Evolutionary conservation across 352 stramenopile genomes (phyloP).

Genomic region (Phytophthora kernoviae): DNA sequence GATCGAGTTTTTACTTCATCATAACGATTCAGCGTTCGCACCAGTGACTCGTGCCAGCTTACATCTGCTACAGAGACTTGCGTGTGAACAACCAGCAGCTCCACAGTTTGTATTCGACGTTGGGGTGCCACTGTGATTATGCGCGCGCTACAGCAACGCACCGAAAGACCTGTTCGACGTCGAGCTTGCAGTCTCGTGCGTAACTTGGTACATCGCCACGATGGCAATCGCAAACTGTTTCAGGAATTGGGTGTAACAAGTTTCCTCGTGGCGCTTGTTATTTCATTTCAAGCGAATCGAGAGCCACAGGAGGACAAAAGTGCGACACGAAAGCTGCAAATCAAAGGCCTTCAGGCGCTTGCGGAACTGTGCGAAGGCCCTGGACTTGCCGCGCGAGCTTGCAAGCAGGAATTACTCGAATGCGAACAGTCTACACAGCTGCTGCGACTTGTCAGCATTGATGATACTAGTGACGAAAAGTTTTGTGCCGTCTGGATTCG

Average conservation of each 20-base stretch:
- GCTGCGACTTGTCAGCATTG: conserved; percentile 29
- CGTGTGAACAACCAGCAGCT: conserved; percentile 34
- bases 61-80: conserved; percentile 61
- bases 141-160: conserved; percentile 40
- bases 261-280: conserved; percentile 38
- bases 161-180: conserved; percentile 23
- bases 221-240: conserved; percentile 58
- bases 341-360: conserved; percentile 59
- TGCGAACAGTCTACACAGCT: conserved; percentile 50
- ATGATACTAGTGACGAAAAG: conserved; percentile 25
- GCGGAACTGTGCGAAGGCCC: conserved; percentile 49
- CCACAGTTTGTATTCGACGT: conserved; percentile 43
- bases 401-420: conserved; percentile 68
- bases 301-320: neutral
- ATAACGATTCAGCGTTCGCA: conserved; percentile 42
- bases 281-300: neutral
- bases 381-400: conserved; percentile 31
- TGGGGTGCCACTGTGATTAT: conserved; percentile 51
- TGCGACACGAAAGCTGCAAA: conserved; percentile 35
- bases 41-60: conserved; percentile 47
- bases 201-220: conserved; percentile 54
- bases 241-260: conserved; percentile 50
- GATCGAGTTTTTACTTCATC: conserved; percentile 48
- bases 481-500: conserved; percentile 55
- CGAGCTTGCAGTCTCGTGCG: conserved; percentile 51